These are phyloP conservation scores for Pseudovirgaria hyperparasitica DNA, from an alignment of 2,329 filamentous ascomycete species.

Conservation along the genomic window DNA sequence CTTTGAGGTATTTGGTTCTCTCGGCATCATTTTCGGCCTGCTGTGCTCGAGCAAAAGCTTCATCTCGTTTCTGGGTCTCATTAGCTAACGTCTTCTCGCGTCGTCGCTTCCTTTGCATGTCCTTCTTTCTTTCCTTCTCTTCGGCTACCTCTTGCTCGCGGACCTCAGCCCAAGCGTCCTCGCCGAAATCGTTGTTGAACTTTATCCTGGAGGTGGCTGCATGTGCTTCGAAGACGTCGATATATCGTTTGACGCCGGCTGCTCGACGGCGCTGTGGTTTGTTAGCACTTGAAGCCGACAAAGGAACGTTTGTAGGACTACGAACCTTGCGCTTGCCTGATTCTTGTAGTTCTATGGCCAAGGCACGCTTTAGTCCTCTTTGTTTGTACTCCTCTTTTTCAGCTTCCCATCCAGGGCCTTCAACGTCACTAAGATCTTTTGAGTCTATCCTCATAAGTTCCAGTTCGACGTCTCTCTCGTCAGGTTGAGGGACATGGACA, in stretches of 20 bases:
- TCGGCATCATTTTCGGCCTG: constrained; percentile 73
- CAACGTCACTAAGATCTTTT: constrained; percentile 44
- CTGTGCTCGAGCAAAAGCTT: constrained; percentile 64
- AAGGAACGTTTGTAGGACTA: neutral
- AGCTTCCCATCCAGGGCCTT: constrained; percentile 37
- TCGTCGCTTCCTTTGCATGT: constrained; percentile 95
- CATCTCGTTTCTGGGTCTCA: constrained; percentile 70
- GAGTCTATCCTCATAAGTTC: constrained; percentile 48
- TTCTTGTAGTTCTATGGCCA: constrained; percentile 54
- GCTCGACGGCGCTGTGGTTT: constrained; percentile 43
- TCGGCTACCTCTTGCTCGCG: constrained; percentile 81
- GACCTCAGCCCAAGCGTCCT: constrained; percentile 72
- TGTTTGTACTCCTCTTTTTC: constrained; percentile 42
- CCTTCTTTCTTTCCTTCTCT: constrained; percentile 98
- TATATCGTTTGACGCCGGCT: constrained; percentile 42
- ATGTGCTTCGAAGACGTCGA: constrained; percentile 51
- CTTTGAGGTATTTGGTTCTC: constrained; percentile 64
- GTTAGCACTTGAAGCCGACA: constrained; percentile 7
- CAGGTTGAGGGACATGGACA: constrained; percentile 17
- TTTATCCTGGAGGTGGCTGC: constrained; percentile 60
- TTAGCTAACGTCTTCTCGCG: constrained; percentile 90
- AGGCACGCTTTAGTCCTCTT: constrained; percentile 51
- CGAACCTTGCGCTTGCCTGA: constrained; percentile 50
- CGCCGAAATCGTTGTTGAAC: constrained; percentile 65
- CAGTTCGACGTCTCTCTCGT: constrained; percentile 57